phyloP scores from a whole-genome alignment of 106 monocot genomes.

The Apostasia ramifera region DNA sequence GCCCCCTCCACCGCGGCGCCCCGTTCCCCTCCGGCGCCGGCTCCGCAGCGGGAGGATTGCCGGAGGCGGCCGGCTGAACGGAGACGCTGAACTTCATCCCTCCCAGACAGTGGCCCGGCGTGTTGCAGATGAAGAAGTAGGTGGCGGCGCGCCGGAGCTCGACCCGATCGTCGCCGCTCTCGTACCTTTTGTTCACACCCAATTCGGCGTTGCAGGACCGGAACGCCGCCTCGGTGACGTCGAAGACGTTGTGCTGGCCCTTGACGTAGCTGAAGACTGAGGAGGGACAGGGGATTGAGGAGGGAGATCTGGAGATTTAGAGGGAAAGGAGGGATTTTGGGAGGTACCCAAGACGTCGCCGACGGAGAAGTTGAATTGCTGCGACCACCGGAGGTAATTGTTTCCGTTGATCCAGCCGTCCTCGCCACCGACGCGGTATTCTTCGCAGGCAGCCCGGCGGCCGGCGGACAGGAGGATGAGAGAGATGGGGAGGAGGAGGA shows the following conservation, averaged over 20 bases:
- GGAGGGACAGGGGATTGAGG: neutral
- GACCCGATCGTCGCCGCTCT: constrained; percentile 25
- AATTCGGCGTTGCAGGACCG: constrained; percentile 19
- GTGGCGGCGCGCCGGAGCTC: constrained; percentile 7
- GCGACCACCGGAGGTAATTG: constrained; percentile 36
- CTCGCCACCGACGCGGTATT: constrained; percentile 36
- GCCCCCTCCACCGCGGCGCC: too few species aligned
- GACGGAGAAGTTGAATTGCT: constrained; percentile 39
- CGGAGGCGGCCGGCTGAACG: constrained; percentile 2
- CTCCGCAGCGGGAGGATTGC: neutral
- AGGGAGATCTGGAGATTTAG: neutral
- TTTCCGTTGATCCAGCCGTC: constrained; percentile 28
- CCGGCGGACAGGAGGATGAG: too few species aligned
- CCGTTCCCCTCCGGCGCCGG: neutral
- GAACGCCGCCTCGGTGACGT: constrained; percentile 28
- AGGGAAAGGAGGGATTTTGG: neutral
- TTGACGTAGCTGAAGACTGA: constrained; percentile 34
- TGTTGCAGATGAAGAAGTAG: constrained; percentile 32
- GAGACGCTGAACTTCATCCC: constrained; percentile 35
- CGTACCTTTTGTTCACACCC: constrained; percentile 6
- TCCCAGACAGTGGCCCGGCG: constrained; percentile 30
- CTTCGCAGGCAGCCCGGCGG: neutral
- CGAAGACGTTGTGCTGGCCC: constrained; percentile 30
- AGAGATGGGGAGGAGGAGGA: too few species aligned
- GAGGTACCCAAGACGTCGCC: constrained; percentile 29